Evolutionary conservation across 495 filamentous ascomycete species (phyloP).

Genomic region (Aspergillus panamensis): DNA sequence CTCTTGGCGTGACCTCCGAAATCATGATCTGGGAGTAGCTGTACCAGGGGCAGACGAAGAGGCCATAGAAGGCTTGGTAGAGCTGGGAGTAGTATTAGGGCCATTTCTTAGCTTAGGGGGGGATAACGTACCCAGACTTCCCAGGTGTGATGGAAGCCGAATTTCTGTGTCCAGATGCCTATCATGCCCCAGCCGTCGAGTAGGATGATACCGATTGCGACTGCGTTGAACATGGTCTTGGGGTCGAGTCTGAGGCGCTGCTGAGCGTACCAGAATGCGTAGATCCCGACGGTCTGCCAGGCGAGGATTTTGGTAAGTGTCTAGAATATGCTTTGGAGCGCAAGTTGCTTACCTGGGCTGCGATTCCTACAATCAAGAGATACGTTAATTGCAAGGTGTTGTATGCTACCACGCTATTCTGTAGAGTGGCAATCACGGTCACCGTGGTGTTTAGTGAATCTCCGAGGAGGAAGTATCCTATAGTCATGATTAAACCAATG

Average conservation of each 20-base stretch:
- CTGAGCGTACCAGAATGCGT: constrained; percentile 57
- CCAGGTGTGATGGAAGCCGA: constrained; percentile 62
- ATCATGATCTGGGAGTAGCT: constrained; percentile 68
- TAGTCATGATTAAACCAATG: background rate
- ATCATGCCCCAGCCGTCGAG: constrained; percentile 66
- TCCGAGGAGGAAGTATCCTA: constrained; percentile 61
- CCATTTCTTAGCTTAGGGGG: background rate
- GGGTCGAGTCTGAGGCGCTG: constrained; percentile 49
- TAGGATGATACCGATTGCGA: constrained; percentile 54
- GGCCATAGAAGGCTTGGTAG: constrained; percentile 61
- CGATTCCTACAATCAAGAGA: constrained; percentile 60
- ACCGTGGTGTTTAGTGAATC: constrained; percentile 65
- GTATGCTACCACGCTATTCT: constrained; percentile 59
- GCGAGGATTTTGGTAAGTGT: background rate
- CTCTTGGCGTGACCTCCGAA: constrained; percentile 60
- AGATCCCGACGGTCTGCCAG: constrained; percentile 54
- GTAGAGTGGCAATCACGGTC: constrained; percentile 61
- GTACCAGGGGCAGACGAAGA: constrained; percentile 67
- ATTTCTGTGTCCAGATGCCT: constrained; percentile 58
- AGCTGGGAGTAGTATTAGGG: constrained; percentile 33
- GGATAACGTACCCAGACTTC: constrained; percentile 51
- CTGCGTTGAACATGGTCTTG: constrained; percentile 61
- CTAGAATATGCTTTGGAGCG: background rate
- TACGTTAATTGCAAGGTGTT: constrained; percentile 60
- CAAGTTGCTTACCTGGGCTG: constrained; percentile 43